These are phyloP conservation scores for Boletus patriciae DNA, from an alignment of 768 basidiomycete species.

Conservation along the genomic window DNA sequence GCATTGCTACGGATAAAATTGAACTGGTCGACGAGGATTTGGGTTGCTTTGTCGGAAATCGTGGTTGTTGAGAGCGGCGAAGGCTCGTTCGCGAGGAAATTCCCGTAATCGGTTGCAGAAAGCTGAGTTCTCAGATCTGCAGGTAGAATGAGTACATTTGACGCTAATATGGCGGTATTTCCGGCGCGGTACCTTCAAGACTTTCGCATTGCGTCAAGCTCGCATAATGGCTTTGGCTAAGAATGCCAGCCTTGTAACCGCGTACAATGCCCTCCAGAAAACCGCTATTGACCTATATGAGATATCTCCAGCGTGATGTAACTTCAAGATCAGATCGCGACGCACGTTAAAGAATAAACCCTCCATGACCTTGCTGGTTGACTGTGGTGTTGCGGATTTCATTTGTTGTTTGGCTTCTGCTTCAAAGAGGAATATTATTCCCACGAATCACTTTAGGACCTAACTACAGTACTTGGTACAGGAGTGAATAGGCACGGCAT, in stretches of 20 bases:
- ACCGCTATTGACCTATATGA: conserved; percentile 63
- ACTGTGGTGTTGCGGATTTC: background rate
- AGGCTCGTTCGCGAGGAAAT: conserved; percentile 96
- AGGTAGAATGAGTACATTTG: conserved; percentile 1
- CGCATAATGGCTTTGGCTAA: conserved; percentile 86
- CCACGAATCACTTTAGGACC: conserved; percentile 6
- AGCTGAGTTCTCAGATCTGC: conserved; percentile 96
- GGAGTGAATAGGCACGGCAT: background rate
- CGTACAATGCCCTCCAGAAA: conserved; percentile 82
- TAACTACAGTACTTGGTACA: background rate
- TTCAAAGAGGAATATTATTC: conserved; percentile 21
- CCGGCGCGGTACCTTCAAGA: conserved; percentile 70
- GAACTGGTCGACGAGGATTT: conserved; percentile 95
- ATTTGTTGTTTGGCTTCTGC: background rate
- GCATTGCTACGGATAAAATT: conserved; percentile 91
- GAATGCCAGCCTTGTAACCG: conserved; percentile 92
- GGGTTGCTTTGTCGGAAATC: conserved; percentile 95
- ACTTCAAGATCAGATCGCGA: background rate
- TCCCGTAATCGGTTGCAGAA: conserved; percentile 96
- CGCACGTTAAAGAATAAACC: conserved; percentile 86
- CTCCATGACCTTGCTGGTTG: conserved; percentile 56
- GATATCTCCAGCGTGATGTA: conserved; percentile 6
- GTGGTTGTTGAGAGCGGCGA: conserved; percentile 90
- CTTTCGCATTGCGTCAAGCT: conserved; percentile 97
- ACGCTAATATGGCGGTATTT: background rate